phyloP scores from a whole-genome alignment of 331 rosid genomes.

The Pyracantha coccinea region DNA sequence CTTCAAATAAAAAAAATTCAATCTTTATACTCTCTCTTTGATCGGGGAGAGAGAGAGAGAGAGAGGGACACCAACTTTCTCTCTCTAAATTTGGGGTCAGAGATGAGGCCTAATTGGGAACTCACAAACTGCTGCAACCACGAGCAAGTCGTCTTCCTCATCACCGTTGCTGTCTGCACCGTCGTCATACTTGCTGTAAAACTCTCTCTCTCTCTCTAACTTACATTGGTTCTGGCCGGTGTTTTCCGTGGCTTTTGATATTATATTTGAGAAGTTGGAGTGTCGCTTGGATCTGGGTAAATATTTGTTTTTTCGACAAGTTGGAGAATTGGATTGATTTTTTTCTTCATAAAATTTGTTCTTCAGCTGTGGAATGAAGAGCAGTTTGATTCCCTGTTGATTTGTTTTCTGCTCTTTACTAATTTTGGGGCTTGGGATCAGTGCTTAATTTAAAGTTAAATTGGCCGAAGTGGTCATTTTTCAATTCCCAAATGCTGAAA shows the following conservation, averaged over 20 bases:
- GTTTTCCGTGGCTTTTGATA: neutral
- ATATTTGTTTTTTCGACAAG: neutral
- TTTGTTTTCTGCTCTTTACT: neutral
- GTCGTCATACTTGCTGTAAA: constrained; percentile 31
- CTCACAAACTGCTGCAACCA: constrained; percentile 32
- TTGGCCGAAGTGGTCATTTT: neutral
- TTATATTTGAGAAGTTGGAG: neutral
- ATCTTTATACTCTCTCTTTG: no score
- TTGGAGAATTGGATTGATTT: neutral
- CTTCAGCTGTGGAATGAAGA: neutral
- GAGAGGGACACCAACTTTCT: no score
- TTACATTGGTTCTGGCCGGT: neutral
- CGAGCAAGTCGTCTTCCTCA: constrained; percentile 27
- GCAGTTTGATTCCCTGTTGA: neutral
- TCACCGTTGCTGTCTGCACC: constrained; percentile 28
- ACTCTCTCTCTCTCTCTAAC: neutral
- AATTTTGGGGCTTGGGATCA: neutral
- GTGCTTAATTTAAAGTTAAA: neutral
- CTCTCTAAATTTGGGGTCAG: neutral
- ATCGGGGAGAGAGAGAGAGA: neutral
- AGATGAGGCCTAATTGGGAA: constrained; percentile 29
- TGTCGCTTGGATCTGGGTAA: constrained; percentile 7
- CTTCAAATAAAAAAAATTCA: neutral
- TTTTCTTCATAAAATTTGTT: neutral
- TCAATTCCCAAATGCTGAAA: no score